These are phyloP conservation scores for Aleurites moluccanus DNA, from an alignment of 441 rosid genomes.

Conservation along the genomic window DNA sequence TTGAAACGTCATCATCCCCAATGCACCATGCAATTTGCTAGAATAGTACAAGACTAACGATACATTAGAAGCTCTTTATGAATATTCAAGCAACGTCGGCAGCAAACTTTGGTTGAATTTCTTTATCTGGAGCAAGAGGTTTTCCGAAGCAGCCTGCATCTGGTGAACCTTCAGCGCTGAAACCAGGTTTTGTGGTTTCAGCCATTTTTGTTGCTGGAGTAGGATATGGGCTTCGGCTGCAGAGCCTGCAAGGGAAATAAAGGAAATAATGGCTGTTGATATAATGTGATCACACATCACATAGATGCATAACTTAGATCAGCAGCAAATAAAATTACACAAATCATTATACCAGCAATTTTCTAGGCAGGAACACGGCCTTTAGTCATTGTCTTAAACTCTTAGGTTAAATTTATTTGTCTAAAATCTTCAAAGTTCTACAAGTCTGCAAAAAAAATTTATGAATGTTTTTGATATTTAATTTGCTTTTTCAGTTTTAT, in stretches of 20 bases:
- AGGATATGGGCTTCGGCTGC: constrained; percentile 70
- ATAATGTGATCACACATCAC: background rate
- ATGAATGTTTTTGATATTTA: background rate
- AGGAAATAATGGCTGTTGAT: background rate
- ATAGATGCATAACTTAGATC: background rate
- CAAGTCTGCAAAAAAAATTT: background rate
- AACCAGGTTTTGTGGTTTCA: constrained; percentile 37
- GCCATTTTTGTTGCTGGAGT: constrained; percentile 35
- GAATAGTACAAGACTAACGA: constrained; percentile 10
- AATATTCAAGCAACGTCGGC: constrained; percentile 34
- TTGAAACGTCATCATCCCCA: constrained; percentile 16
- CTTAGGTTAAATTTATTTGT: background rate
- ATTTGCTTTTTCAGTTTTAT: background rate
- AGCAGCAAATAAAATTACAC: background rate
- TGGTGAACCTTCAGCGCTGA: constrained; percentile 29
- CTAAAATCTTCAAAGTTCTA: background rate
- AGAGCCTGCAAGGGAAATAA: constrained; percentile 45
- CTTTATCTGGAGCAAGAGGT: constrained; percentile 29
- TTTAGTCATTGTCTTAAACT: background rate
- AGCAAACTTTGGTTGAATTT: constrained; percentile 32
- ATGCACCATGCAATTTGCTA: constrained; percentile 4
- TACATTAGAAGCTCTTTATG: constrained; percentile 8
- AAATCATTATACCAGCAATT: background rate
- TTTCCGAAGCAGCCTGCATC: constrained; percentile 37
- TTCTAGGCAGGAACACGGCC: background rate